Conservation (phyloP, 768 basidiomycete genomes). For the Boletellus emodensis region DNA sequence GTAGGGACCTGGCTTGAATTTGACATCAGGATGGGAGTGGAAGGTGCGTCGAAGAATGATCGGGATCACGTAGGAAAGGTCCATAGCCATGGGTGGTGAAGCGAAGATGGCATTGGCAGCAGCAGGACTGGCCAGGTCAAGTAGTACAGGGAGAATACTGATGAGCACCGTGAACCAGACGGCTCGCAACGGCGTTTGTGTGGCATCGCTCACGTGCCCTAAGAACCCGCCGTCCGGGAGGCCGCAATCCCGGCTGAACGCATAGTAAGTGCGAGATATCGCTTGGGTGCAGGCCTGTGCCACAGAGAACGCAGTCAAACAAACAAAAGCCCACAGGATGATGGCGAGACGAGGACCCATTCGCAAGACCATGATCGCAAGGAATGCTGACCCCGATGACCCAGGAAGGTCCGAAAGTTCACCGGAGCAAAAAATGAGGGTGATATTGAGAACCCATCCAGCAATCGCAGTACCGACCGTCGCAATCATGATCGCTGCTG, state of each 20-base stretch:
- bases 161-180: slow-evolving; percentile 50
- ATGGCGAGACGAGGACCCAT: slow-evolving; percentile 51
- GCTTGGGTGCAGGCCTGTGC: slow-evolving; percentile 52
- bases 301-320: slow-evolving; percentile 59
- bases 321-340: slow-evolving; percentile 54
- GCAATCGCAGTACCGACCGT: slow-evolving; percentile 43
- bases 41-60: slow-evolving; percentile 50
- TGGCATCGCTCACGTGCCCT: slow-evolving; percentile 41
- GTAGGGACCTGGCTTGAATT: slow-evolving; percentile 58
- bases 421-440: slow-evolving; percentile 55
- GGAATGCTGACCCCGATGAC: slow-evolving; percentile 51
- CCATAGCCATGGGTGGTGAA: slow-evolving; percentile 47
- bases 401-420: slow-evolving; percentile 47
- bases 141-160: slow-evolving; percentile 41
- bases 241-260: slow-evolving; percentile 51
- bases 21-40: slow-evolving; percentile 53
- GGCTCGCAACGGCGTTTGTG: slow-evolving; percentile 55
- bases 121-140: slow-evolving; percentile 48
- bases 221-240: slow-evolving; percentile 60
- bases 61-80: slow-evolving; percentile 57
- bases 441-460: slow-evolving; percentile 64
- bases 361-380: slow-evolving; percentile 51
- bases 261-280: slow-evolving; percentile 54
- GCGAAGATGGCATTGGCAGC: slow-evolving; percentile 57
- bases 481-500: slow-evolving; percentile 42